Base-by-base conservation (phyloP, 2,329 filamentous ascomycete genomes). In the Aspergillus jensenii region DNA sequence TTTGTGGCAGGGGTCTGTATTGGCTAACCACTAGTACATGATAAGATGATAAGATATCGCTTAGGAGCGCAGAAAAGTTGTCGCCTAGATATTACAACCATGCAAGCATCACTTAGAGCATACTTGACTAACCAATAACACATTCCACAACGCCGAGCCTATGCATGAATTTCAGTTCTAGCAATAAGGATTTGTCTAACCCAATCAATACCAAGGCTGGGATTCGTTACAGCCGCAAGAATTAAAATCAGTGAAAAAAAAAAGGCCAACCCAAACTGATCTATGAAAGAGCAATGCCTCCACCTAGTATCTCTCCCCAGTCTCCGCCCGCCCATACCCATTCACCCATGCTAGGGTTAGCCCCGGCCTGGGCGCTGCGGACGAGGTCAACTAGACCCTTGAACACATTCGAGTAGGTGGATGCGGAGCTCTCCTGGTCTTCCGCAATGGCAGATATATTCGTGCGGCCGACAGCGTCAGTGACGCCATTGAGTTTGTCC, bases 401-500 rank as follows among this genome's bases (percentile, higher is more conserved):
- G 63, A 76, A 77, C 15, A 73, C 70, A 54, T 70, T 73, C n/a
- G 62, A 66, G 53, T 68, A 67, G 7, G 70, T 71, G 5, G 67
- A 67, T 12, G 64, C 68, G 25, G 62, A 64, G 45, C 65, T 72
- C 17, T 50, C 50, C 46, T 58, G 39, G 12, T 65, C 66, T 21
- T 65, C 54, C n/a, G 59, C 58, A 6, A 68, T 59, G 8, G 68
- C 65, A 21, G 72, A 71, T 6, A 74, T 61, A 8, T 71, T 61
- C 51, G 64, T 74, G 39, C 81, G 74, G 11, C 81, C 82, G 6
- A 79, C 73, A 1, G 78, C 67, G 27, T 71, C 66, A 6, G 70
- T 73, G n/a, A 85, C 78, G 4, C 77, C 76, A 71, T 93, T 93
- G 67, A 91, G 72, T 46, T 67, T 74, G 74, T 95, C 90, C 2